Evolutionary conservation across 1,139 yeast species (phyloP).

Genomic region (Kodamaea derodonti): DNA sequence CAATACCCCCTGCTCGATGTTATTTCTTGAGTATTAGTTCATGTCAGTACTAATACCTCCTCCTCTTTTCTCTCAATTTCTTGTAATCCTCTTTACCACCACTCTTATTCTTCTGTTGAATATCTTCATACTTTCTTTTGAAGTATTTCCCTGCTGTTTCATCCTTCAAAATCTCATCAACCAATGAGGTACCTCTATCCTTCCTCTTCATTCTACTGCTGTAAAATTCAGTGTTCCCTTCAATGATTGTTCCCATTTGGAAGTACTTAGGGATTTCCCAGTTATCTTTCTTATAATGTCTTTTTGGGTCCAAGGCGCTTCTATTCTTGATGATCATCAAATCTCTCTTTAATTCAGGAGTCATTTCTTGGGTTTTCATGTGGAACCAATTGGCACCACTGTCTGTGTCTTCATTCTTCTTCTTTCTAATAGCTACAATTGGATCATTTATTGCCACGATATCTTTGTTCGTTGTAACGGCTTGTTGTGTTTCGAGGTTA

Average conservation of each 20-base stretch:
- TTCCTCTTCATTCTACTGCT: constrained; percentile 66
- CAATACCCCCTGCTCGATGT: too few relatives aligned
- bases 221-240: constrained; percentile 76
- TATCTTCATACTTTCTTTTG: constrained; percentile 78
- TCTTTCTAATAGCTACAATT: constrained; percentile 22
- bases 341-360: constrained; percentile 73
- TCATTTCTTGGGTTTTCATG: constrained; percentile 76
- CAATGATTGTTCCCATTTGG: constrained; percentile 85
- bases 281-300: constrained; percentile 87
- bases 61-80: constrained; percentile 60
- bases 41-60: constrained; percentile 48
- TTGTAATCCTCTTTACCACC: constrained; percentile 72
- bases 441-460: constrained; percentile 51
- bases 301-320: constrained; percentile 88
- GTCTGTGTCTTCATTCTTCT: constrained; percentile 19
- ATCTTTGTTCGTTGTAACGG: constrained; percentile 13
- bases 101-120: constrained; percentile 69
- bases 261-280: constrained; percentile 80
- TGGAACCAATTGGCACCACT: constrained; percentile 76
- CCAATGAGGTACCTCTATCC: constrained; percentile 72
- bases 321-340: constrained; percentile 77
- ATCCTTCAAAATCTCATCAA: constrained; percentile 79
- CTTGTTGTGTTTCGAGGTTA: constrained; percentile 20
- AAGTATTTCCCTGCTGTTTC: constrained; percentile 69
- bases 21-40: too few relatives aligned